phyloP scores from a whole-genome alignment of 768 basidiomycete genomes.

The Agrocybe praecox region DNA sequence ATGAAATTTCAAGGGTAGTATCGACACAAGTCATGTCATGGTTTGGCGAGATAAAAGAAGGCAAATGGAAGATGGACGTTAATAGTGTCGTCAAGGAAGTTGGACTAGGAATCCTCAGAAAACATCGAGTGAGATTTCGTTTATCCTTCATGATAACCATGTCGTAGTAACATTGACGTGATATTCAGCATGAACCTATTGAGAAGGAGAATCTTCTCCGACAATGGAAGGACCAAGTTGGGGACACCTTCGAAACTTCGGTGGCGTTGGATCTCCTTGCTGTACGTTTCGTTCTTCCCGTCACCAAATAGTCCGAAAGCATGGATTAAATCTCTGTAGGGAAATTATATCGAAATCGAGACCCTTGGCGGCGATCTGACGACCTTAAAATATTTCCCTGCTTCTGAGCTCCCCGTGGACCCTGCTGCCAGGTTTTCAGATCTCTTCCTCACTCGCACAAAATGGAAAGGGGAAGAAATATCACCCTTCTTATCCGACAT shows the following conservation, averaged over 20 bases:
- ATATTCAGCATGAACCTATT: conserved; percentile 59
- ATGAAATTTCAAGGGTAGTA: conserved; percentile 66
- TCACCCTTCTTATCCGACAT: conserved; percentile 81
- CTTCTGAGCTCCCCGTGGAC: conserved; percentile 71
- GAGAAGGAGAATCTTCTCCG: conserved; percentile 54
- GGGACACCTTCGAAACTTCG: conserved; percentile 69
- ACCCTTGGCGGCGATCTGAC: conserved; percentile 32
- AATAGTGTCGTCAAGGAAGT: conserved; percentile 68
- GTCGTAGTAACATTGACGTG: background rate
- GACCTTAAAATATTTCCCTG: conserved; percentile 74
- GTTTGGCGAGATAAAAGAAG: conserved; percentile 69
- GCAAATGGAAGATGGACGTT: conserved; percentile 69
- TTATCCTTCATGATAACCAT: background rate
- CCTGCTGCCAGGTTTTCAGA: conserved; percentile 84
- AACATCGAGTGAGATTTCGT: conserved; percentile 47
- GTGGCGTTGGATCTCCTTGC: conserved; percentile 71
- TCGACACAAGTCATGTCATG: conserved; percentile 75
- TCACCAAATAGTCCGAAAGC: background rate
- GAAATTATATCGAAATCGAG: conserved; percentile 65
- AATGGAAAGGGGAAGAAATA: conserved; percentile 83
- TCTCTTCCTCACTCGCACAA: conserved; percentile 78
- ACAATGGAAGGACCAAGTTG: conserved; percentile 75
- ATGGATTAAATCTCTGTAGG: conserved; percentile 44
- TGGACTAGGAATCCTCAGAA: conserved; percentile 73
- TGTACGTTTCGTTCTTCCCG: conserved; percentile 42